Percentiles rank a stretch among this genome's conserved stretches.
Evolutionary conservation across 2,329 filamentous ascomycete genomes (phyloP).

Genomic region (Fonsecaea pugnacius): DNA sequence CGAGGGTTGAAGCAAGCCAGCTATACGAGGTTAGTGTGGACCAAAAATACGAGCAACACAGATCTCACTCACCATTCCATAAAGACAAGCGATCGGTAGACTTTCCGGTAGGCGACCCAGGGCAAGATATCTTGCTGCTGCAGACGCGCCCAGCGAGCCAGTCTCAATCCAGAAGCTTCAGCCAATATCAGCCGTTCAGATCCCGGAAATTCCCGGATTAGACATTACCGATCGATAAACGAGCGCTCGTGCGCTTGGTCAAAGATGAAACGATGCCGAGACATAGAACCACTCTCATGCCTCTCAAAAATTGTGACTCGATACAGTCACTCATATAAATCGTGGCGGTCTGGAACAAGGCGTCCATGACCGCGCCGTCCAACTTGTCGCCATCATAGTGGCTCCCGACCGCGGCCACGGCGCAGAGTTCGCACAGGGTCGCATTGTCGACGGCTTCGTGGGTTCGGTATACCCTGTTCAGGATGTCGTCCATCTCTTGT

Average conservation of each 20-base stretch:
- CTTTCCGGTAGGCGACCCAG: slow-evolving; percentile 12
- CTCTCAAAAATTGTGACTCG: slow-evolving; percentile 20
- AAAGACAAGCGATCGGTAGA: slow-evolving; percentile 22
- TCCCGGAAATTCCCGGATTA: neutral
- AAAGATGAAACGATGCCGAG: slow-evolving; percentile 25
- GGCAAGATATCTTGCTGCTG: slow-evolving; percentile 11
- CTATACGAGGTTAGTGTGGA: neutral
- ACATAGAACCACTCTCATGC: slow-evolving; percentile 23
- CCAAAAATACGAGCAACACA: neutral
- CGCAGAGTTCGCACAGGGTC: slow-evolving; percentile 26
- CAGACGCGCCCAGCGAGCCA: slow-evolving; percentile 21
- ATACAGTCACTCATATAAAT: slow-evolving; percentile 25
- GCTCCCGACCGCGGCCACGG: slow-evolving; percentile 19
- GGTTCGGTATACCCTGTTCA: slow-evolving; percentile 16
- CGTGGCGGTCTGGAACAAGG: slow-evolving; percentile 14
- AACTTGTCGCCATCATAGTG: slow-evolving; percentile 21
- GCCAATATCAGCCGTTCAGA: slow-evolving; percentile 2
- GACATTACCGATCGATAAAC: slow-evolving; percentile 17
- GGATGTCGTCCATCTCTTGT: slow-evolving; percentile 17
- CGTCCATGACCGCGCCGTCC: slow-evolving; percentile 14
- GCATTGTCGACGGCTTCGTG: slow-evolving; percentile 19
- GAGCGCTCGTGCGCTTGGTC: slow-evolving; percentile 21
- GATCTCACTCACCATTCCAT: slow-evolving; percentile 21
- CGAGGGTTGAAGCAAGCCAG: slow-evolving; percentile 23
- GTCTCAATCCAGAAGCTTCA: slow-evolving; percentile 16